Conservation (phyloP, 2,329 filamentous ascomycete species). For the Sclerotinia subarctica region DNA sequence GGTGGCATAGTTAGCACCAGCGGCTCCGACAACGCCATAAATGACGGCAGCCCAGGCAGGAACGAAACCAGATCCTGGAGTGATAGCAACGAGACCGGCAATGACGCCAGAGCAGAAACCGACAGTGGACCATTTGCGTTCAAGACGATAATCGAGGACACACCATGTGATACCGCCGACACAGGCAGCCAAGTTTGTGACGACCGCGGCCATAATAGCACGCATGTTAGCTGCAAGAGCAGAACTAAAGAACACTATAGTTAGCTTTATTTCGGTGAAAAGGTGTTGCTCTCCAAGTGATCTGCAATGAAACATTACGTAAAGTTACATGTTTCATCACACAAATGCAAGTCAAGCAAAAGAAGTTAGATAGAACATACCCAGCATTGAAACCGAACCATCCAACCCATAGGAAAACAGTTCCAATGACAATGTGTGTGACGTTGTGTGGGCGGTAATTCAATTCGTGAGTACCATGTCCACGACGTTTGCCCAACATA, state of each 20-base stretch:
- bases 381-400: slow-evolving; percentile 96
- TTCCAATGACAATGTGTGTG: slow-evolving; percentile 87
- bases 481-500: slow-evolving; percentile 70
- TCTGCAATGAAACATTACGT: slow-evolving; percentile 10
- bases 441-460: slow-evolving; percentile 94
- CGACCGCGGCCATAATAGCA: slow-evolving; percentile 80
- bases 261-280: background rate
- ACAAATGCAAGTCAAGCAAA: background rate
- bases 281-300: background rate
- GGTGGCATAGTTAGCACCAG: slow-evolving; percentile 82
- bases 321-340: slow-evolving; percentile 8
- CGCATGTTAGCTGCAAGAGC: slow-evolving; percentile 78
- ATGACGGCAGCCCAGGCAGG: slow-evolving; percentile 80
- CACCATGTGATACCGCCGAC: slow-evolving; percentile 88
- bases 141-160: slow-evolving; percentile 80
- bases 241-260: slow-evolving; percentile 42
- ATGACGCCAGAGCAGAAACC: slow-evolving; percentile 91
- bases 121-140: slow-evolving; percentile 89
- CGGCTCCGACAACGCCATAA: slow-evolving; percentile 72
- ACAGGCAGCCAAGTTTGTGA: slow-evolving; percentile 81
- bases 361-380: slow-evolving; percentile 4
- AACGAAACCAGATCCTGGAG: slow-evolving; percentile 80
- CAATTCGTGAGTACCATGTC: slow-evolving; percentile 81
- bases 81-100: slow-evolving; percentile 82
- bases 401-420: slow-evolving; percentile 90